Base-by-base conservation (phyloP, 139 green algal species). In the Yamagishiella unicocca region DNA sequence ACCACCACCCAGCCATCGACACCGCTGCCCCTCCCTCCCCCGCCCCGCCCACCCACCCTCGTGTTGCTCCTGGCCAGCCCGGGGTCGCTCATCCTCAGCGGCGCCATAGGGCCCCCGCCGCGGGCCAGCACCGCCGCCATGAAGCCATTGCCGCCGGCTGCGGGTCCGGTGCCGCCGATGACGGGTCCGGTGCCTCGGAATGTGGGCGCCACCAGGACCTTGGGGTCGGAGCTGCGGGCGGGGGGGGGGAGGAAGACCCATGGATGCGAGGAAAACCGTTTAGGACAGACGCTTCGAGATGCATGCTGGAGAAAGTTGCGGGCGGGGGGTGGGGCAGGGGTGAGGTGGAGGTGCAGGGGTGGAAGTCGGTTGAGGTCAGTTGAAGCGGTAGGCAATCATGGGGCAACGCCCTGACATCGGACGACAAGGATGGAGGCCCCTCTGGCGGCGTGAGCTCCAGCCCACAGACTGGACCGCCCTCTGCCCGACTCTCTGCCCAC, bases 31-130 rank as follows among this genome's bases (percentile, higher is more conserved):
- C n/a, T n/a, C n/a, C n/a, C n/a, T n/a, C n/a, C n/a, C 61, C 19
- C 61, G 22, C 22, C 61, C 25, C 50, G 14, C 50, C 17, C 50
- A 58, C 50, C 50, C 50, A 58, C 70, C 38, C 54, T 78, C 33
- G 70, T 53, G 42, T 78, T 78, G 22, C 22, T 58, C 38, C 70
- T 12, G 14, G 22, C 4, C 29, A 33, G 27, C 2, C 74, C 74
- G 31, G 74, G 74, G 45, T 82, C 74, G 50, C 74, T 82, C 72
- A 62, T 58, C 4, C 72, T 29, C 43, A 66, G n/a, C 38, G 50
- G 46, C 50, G 74, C 46, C 50, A 46, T 37, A 40, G 29, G 62
- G 62, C 62, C n/a, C 14, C 70, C 70, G 40, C 70, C 37, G 38
- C 38, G 70, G 2, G 37, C 21, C 70, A 53, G 38, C 25, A 53